Evolutionary conservation across 1,139 yeast genomes (phyloP), one percentile per base, ranked within the genome.

Genomic region (Diutina sp.): DNA sequence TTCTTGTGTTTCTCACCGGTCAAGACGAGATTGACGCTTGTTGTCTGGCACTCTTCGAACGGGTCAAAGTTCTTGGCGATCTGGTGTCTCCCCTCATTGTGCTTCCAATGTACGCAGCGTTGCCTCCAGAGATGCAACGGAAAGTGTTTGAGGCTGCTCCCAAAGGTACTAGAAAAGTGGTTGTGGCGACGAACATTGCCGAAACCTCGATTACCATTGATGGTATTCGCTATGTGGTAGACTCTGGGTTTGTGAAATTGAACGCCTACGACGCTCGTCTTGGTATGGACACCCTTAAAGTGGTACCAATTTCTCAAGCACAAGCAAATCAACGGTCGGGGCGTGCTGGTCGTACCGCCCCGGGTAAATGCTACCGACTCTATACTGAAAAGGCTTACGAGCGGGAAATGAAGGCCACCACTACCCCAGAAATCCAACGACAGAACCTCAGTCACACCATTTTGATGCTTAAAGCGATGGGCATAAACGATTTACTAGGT

Each of bases 11-110:
- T 65, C 72, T 90, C 59, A 89, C 97, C 0, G 97, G 97, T 66
- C 93, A 89, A 65, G 97, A 90, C 60, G 97, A 90, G 66, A 91
- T 91, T 65, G 99, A 91, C 65, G 85, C 95, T 0, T 84, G 95
- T 59, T 88, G 95, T 65, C 96, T 89, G 64, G 81, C 84, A 0
- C 69, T 90, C 6, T 78, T 71, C 59, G 87, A 87, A 60, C 75
- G 90, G 58, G 78, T 86, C 66, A 83, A 86, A 62, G 76, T 82
- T 0, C 69, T 90, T 56, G 91, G 90, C 3, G 79, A 82, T 45
- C 69, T 80, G 0, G 78, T 82, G 0, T 79, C 84, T 0, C 95
- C 89, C 57, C 72, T 91, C 55, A 72, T 89, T 25, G 83, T 91
- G 14, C 69, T 90, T n/a, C 98, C 98, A 0, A 95, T 93, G 2